phyloP scores from a whole-genome alignment of 1,284 basidiomycete genomes.

The Fomitopsis pinicola region DNA sequence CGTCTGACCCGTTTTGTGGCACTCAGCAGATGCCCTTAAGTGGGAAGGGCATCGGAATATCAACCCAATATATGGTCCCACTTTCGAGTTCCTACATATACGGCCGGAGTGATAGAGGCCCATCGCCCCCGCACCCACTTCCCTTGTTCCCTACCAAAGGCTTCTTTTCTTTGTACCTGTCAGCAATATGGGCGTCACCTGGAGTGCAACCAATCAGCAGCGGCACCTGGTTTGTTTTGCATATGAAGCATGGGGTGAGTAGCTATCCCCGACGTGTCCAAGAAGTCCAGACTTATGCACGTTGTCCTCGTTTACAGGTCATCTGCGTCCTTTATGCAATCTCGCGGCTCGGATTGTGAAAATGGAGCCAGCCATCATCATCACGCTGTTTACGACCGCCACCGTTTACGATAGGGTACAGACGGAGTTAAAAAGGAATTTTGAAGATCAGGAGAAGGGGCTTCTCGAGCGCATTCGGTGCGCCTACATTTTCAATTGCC shows the following conservation, averaged over 20 bases:
- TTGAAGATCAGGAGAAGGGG: neutral
- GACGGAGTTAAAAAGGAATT: constrained; percentile 3
- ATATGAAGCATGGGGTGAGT: constrained; percentile 2
- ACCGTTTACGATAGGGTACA: neutral
- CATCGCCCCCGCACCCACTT: neutral
- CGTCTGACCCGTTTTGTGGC: neutral
- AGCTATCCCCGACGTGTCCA: neutral
- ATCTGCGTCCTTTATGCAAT: constrained; percentile 1
- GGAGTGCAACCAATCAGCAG: neutral
- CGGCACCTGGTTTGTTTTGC: neutral
- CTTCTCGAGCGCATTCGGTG: neutral
- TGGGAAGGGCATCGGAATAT: neutral
- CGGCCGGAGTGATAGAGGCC: neutral
- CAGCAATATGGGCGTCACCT: neutral
- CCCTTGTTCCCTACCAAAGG: neutral
- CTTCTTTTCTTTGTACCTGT: neutral
- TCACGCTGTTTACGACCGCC: neutral
- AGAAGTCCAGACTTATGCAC: neutral
- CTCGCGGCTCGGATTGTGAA: neutral
- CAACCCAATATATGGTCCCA: neutral
- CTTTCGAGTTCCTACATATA: neutral
- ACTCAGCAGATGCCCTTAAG: neutral
- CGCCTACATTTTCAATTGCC: neutral
- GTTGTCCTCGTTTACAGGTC: neutral
- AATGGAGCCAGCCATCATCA: neutral